phyloP scores from a whole-genome alignment of 371 early-diverging fungal genomes.

The Zopfochytrium polystomum region DNA sequence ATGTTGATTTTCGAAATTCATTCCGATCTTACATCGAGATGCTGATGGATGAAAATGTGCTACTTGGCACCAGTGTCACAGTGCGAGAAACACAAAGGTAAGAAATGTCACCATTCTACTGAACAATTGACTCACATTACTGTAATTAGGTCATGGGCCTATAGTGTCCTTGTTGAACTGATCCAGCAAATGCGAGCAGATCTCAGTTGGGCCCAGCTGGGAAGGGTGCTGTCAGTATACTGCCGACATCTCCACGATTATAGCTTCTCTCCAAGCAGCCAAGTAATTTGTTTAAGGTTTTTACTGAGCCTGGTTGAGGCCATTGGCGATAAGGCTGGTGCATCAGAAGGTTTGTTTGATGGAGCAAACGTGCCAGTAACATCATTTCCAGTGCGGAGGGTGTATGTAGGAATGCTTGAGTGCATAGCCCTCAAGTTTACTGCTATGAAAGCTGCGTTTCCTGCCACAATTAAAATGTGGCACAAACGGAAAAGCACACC shows the following conservation, averaged over 20 bases:
- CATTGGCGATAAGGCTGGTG: slow-evolving; percentile 59
- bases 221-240: slow-evolving; percentile 82
- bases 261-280: slow-evolving; percentile 80
- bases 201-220: slow-evolving; percentile 72
- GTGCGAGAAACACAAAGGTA: slow-evolving; percentile 84
- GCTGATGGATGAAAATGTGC: slow-evolving; percentile 83
- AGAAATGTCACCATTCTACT: not conserved
- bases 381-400: slow-evolving; percentile 63
- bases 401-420: slow-evolving; percentile 82
- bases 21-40: slow-evolving; percentile 86
- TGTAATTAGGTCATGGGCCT: slow-evolving; percentile 73
- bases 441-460: slow-evolving; percentile 48
- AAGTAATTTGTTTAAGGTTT: slow-evolving; percentile 93
- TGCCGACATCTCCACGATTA: slow-evolving; percentile 87
- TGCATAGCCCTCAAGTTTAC: slow-evolving; percentile 77
- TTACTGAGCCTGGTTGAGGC: slow-evolving; percentile 86
- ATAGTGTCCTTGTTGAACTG: slow-evolving; percentile 92
- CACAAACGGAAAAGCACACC: slow-evolving; percentile 38
- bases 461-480: slow-evolving; percentile 49
- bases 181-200: slow-evolving; percentile 90
- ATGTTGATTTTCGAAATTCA: slow-evolving; percentile 60
- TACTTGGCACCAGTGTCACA: slow-evolving; percentile 91
- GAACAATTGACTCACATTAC: not conserved
- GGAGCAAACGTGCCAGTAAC: not conserved
- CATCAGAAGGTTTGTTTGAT: not conserved